Percentiles rank a stretch among this genome's conserved stretches.
Evolutionary conservation across 2,329 filamentous ascomycete species (phyloP).

Genomic region (Paecilomyces niveus): DNA sequence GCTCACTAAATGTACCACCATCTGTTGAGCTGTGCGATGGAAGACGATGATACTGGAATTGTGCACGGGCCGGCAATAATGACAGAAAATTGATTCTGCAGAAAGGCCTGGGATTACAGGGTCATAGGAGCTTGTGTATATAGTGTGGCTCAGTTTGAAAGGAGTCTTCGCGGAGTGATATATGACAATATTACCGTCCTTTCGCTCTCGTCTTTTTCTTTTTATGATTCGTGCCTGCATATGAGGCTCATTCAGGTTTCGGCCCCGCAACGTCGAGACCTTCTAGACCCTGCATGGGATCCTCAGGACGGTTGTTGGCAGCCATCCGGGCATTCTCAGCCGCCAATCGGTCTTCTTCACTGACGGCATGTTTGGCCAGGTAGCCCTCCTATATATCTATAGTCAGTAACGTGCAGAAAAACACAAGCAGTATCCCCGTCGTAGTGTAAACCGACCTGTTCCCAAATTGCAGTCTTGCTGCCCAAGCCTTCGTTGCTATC

Average conservation of each 20-base stretch:
- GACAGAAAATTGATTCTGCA: conserved; percentile 18
- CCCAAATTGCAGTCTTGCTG: conserved; percentile 92
- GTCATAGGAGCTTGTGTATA: conserved; percentile 27
- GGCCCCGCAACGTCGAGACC: conserved; percentile 91
- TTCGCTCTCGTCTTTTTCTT: conserved; percentile 2
- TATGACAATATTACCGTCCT: conserved; percentile 18
- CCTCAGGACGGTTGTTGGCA: conserved; percentile 53
- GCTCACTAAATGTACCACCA: conserved; percentile 31
- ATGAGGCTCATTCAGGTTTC: conserved; percentile 56
- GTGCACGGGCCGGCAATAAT: conserved; percentile 21
- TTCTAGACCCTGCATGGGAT: conserved; percentile 95
- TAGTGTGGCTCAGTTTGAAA: conserved; percentile 25
- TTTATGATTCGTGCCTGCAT: conserved; percentile 12
- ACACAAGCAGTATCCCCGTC: not conserved
- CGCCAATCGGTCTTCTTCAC: conserved; percentile 66
- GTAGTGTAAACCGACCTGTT: conserved; percentile 63
- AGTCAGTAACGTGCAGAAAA: conserved; percentile 10
- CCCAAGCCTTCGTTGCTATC: conserved; percentile 79
- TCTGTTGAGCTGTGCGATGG: conserved; percentile 13
- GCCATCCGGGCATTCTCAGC: conserved; percentile 48
- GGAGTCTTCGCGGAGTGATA: conserved; percentile 19
- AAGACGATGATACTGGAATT: not conserved
- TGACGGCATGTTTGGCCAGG: conserved; percentile 78
- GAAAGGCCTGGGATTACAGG: conserved; percentile 8
- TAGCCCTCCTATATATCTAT: conserved; percentile 68